Evolutionary conservation across 2,329 filamentous ascomycete genomes (phyloP), one percentile per base, ranked within the genome.

Genomic region (Endocalyx cinctus): DNA sequence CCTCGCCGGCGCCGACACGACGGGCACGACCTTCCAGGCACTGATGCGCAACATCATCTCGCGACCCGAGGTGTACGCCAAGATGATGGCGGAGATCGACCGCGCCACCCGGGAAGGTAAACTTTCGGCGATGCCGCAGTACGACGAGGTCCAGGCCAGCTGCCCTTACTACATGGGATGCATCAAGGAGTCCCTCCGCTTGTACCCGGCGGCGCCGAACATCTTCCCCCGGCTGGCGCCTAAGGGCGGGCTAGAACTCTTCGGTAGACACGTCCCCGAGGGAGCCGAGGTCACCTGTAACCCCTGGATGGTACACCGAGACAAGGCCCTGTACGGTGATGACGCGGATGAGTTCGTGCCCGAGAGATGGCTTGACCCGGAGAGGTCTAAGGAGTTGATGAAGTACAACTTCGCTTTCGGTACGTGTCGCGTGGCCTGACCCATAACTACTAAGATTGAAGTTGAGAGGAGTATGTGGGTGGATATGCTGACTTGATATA

Each of bases 1-100:
- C 12, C 55, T 74, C 6, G 70, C 71, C 0, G 70, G 70, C 13
- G 68, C 69, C 4, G 70, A 74, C 40, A 74, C 70, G 5, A 73
- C 68, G 0, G 69, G 67, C 1, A 72, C 70, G 2, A 59, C 64
- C 4, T 67, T 74, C 47, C 66, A 70, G 33, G 65, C 64, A 1
- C 52, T 72, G 41, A 59, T 74, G 41, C 48, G 57, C 14, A 62
- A 64, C 37, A 48, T 74, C 15, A 43, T 69, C 25, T 51, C 53
- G 5, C 47, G 64, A 29, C 50, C 54, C 1, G 42, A 44, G 0
- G 60, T 66, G 5, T 72, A 73, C 41, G 54, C 60, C 6, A 65
- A 58, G 33, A 55, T 74, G 38, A 66, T 72, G 58, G 50, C 46
- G 3, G 64, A 72, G 38, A 64, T 76, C 22, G 63, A 68, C 35